Conservation (phyloP, 768 basidiomycete species). For the Steccherinum ochraceum region DNA sequence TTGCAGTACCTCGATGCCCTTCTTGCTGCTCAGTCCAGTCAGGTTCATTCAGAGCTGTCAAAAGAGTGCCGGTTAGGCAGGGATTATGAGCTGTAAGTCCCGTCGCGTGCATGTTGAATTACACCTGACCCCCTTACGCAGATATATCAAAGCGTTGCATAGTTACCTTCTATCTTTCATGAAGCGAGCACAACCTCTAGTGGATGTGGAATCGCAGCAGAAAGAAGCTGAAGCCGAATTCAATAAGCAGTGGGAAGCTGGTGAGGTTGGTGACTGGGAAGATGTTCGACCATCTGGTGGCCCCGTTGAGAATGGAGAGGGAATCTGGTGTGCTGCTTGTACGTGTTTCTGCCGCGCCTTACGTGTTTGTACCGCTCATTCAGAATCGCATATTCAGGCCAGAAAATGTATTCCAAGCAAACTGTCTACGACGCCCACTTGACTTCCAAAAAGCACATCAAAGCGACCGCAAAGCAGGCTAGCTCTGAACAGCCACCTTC, state of each 20-base stretch:
- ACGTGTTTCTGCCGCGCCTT: conserved; percentile 29
- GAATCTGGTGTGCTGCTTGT: conserved; percentile 96
- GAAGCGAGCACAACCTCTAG: conserved; percentile 78
- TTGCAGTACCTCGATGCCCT: conserved; percentile 90
- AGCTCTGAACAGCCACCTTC: conserved; percentile 35
- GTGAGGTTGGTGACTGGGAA: conserved; percentile 75
- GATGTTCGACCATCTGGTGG: conserved; percentile 38
- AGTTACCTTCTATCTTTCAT: conserved; percentile 82
- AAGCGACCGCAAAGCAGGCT: conserved; percentile 76
- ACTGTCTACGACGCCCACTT: conserved; percentile 97
- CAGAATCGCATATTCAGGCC: conserved; percentile 45
- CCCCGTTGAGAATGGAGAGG: conserved; percentile 29
- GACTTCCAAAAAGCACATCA: conserved; percentile 93
- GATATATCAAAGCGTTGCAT: conserved; percentile 81
- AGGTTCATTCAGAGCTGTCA: conserved; percentile 62
- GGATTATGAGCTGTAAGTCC: conserved; percentile 74
- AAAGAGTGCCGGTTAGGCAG: conserved; percentile 62
- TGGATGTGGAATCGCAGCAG: conserved; percentile 67
- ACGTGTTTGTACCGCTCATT: not conserved
- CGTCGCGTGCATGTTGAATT: conserved; percentile 1
- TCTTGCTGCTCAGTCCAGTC: conserved; percentile 52
- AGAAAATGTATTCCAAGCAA: conserved; percentile 93
- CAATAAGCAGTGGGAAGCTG: conserved; percentile 70
- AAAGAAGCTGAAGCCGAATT: conserved; percentile 64
- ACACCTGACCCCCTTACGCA: conserved; percentile 23